Percentiles rank a stretch among this genome's conserved stretches.
Evolutionary conservation across 1,139 yeast species (phyloP).

Genomic region (Geotrichum carabidarum): DNA sequence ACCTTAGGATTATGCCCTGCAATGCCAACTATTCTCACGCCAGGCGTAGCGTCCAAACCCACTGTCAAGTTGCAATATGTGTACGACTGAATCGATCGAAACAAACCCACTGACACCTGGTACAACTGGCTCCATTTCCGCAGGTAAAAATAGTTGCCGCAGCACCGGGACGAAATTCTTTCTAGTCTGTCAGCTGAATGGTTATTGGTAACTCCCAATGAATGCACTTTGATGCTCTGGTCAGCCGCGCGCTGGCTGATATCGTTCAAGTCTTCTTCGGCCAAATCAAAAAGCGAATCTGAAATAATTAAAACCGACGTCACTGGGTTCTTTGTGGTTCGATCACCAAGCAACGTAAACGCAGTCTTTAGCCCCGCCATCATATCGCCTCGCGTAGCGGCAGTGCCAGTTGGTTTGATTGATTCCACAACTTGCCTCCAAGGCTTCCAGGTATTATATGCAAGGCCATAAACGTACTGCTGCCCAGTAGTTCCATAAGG

Average conservation of each 20-base stretch:
- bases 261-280: not conserved
- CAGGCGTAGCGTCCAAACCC: conserved; percentile 20
- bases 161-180: conserved; percentile 7
- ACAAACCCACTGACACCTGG: conserved; percentile 12
- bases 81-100: conserved; percentile 11
- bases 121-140: conserved; percentile 19
- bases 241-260: conserved; percentile 5
- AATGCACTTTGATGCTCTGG: conserved; percentile 13
- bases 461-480: conserved; percentile 15
- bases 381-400: conserved; percentile 19
- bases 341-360: conserved; percentile 12
- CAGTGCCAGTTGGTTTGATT: conserved; percentile 19
- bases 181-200: conserved; percentile 18
- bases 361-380: conserved; percentile 18
- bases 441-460: conserved; percentile 18
- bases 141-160: conserved; percentile 19
- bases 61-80: conserved; percentile 21
- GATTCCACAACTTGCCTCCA: conserved; percentile 19
- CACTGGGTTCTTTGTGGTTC: conserved; percentile 18
- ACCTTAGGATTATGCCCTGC: conserved; percentile 16
- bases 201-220: conserved; percentile 19
- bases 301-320: conserved; percentile 20
- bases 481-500: conserved; percentile 22
- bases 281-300: conserved; percentile 16
- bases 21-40: conserved; percentile 18